A percentile compares a stretch with the other conserved stretches of the same genome.
phyloP scores from a whole-genome alignment of 352 stramenopile species.

The Phytophthora pistaciae region DNA sequence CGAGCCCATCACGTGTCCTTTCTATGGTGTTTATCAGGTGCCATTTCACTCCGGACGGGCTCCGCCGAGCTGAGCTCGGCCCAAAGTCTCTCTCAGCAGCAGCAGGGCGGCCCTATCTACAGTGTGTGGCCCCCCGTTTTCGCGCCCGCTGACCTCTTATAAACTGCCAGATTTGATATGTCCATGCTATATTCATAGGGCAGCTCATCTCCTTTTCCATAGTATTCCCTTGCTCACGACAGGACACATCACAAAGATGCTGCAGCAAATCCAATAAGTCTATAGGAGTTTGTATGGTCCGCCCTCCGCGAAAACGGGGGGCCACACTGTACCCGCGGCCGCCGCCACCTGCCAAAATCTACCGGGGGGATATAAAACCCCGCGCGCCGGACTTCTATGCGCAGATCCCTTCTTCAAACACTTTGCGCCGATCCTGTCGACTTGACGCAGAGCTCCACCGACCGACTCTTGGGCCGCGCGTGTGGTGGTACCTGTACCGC shows the following conservation, averaged over 20 bases:
- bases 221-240: no score
- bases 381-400: slow-evolving; percentile 9
- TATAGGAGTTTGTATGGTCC: no score
- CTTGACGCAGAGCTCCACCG: slow-evolving; percentile 15
- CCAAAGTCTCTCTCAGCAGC: background rate
- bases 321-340: no score
- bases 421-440: slow-evolving; percentile 20
- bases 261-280: no score
- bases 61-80: background rate
- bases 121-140: no score
- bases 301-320: no score
- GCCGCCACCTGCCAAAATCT: slow-evolving; percentile 31
- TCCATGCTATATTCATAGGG: no score
- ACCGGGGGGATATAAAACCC: slow-evolving; percentile 8
- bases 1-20: slow-evolving; percentile 22
- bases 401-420: slow-evolving; percentile 30
- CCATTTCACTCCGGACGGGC: slow-evolving; percentile 6
- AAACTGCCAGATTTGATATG: no score
- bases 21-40: slow-evolving; percentile 41
- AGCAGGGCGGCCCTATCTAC: slow-evolving; percentile 15
- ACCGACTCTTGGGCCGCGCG: slow-evolving; percentile 2
- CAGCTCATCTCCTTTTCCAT: no score
- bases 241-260: no score
- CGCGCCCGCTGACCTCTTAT: no score
- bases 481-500: slow-evolving; percentile 23